Conservation (phyloP, 306 rosid species). For the Vigna reflexopilosa region DNA sequence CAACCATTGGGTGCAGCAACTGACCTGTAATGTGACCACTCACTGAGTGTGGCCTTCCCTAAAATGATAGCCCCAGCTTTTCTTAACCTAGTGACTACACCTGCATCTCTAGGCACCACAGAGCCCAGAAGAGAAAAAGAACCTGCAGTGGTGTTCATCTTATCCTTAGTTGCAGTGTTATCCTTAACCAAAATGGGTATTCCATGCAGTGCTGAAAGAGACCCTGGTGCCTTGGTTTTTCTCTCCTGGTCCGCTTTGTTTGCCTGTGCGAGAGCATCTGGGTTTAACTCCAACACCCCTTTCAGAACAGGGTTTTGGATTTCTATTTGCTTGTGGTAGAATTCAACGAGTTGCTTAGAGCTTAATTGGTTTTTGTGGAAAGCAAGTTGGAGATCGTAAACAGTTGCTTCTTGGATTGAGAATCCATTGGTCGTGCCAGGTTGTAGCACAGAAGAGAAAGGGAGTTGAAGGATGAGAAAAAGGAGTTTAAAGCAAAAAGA, state of each 20-base stretch:
- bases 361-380: slow-evolving; percentile 57
- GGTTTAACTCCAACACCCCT: slow-evolving; percentile 66
- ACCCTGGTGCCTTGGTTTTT: not conserved
- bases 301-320: slow-evolving; percentile 52
- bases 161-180: slow-evolving; percentile 72
- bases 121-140: slow-evolving; percentile 71
- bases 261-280: slow-evolving; percentile 63
- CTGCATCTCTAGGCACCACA: slow-evolving; percentile 69
- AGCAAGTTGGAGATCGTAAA: slow-evolving; percentile 62
- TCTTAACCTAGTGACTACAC: slow-evolving; percentile 65
- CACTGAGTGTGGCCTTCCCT: slow-evolving; percentile 69
- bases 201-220: slow-evolving; percentile 59
- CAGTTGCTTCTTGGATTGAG: slow-evolving; percentile 61
- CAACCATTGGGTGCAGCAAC: slow-evolving; percentile 50
- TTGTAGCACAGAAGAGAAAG: slow-evolving; percentile 2
- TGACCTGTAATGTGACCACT: slow-evolving; percentile 62
- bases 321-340: slow-evolving; percentile 56
- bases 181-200: slow-evolving; percentile 74
- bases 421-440: not conserved
- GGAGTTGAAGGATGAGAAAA: not conserved
- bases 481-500: slow-evolving; percentile 3
- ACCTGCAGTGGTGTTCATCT: slow-evolving; percentile 71
- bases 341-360: slow-evolving; percentile 65
- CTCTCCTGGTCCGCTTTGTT: slow-evolving; percentile 58
- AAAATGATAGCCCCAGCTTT: slow-evolving; percentile 72